Base-by-base conservation (phyloP, 2,329 filamentous ascomycete species). In the Cytospora piceae region DNA sequence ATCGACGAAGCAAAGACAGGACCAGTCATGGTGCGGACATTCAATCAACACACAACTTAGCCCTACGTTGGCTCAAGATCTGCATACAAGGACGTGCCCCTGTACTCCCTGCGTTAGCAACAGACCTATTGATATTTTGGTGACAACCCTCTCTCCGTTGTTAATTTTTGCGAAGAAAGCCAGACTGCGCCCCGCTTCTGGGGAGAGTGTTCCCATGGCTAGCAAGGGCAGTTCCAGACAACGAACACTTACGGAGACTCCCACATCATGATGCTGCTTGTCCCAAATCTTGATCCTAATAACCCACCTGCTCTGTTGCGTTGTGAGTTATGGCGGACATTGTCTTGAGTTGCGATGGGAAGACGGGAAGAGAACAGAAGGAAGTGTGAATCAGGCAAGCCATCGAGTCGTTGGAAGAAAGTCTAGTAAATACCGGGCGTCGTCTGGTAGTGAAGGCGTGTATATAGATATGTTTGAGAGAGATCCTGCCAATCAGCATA, bases 401-500 rank as follows among this genome's bases (percentile, higher is more conserved):
- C 27, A 29, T 29, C 27, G 27, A 29, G 22, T 17, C 24, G 46
- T 22, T 52, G 61, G 53, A 39, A 17, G 42, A 12, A n/a, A 22
- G 20, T 22, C 42, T 46, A 46, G 2, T 39, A 57, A 5, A 27
- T 31, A 31, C 22, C 27, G 7, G 20, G 37, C 7, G 29, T 63
- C 4, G 22, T 49, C 24, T 27, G 32, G 52, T n/a, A 49, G 31
- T 49, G 39, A 32, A 39, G 20, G 24, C n/a, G 17, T 27, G 52
- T 17, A n/a, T 37, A 22, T 34, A 24, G 2, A 24, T 4, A 29
- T 6, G 3, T 9, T 5, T 3, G 17, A 34, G 51, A 22, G 27
- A 27, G 4, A 3, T 55, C 11, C 20, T n/a, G 27, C 56, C 62
- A 64, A 64, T 64, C 56, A 56, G 62, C n/a, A 24, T 24, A 27